Conservation (phyloP, 805 yeast genomes). For the Yarrowia sp. region DNA sequence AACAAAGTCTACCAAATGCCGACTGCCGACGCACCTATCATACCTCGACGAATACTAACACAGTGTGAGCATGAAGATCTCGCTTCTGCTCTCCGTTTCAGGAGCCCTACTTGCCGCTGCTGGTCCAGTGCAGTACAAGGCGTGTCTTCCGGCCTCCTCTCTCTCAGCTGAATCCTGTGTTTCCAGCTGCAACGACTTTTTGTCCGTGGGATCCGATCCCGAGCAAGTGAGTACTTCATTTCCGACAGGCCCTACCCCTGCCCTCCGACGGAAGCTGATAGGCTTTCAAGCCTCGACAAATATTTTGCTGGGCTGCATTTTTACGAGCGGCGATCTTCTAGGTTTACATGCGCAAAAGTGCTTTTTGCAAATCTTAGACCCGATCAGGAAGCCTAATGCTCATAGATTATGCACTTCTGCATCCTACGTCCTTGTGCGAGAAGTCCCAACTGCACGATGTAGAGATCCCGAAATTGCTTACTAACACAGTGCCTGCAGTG, state of each 20-base stretch:
- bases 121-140: conserved; percentile 19
- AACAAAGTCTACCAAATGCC: not conserved
- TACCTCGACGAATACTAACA: conserved; percentile 5
- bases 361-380: not conserved
- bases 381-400: not conserved
- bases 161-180: conserved; percentile 11
- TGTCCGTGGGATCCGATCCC: conserved; percentile 10
- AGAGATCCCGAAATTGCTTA: not conserved
- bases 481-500: conserved; percentile 39
- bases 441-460: not conserved
- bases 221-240: conserved; percentile 27
- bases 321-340: conserved; percentile 1
- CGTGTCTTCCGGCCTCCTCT: conserved; percentile 17
- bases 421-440: not conserved
- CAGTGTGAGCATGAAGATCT: conserved; percentile 31
- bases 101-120: conserved; percentile 30
- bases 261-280: not conserved
- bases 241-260: conserved; percentile 7
- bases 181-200: conserved; percentile 14
- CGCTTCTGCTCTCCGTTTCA: conserved; percentile 28
- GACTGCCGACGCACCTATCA: too few relatives aligned
- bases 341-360: conserved; percentile 2
- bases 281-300: not conserved
- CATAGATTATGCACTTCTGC: conserved; percentile 9
- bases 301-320: conserved; percentile 13